Conservation (phyloP, 805 yeast species). For the Wickerhamiella hasegawae region DNA sequence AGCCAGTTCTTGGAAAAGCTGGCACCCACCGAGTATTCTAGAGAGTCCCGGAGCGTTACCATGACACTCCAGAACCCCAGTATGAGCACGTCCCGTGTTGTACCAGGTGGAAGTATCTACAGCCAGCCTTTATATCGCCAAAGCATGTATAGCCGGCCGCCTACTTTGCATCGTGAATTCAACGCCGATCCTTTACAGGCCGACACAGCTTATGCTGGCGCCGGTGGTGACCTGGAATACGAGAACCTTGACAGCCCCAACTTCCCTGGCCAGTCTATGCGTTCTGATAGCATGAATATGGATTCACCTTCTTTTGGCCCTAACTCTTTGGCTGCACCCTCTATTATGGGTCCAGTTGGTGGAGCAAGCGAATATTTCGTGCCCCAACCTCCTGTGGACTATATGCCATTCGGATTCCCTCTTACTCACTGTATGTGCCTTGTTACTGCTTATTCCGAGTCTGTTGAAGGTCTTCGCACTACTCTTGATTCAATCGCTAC, state of each 20-base stretch:
- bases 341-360: constrained; percentile 16
- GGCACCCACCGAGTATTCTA: constrained; percentile 6
- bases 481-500: constrained; percentile 89
- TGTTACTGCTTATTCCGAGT: constrained; percentile 93
- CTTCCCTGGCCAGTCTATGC: background rate
- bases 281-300: background rate
- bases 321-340: background rate
- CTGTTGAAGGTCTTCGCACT: constrained; percentile 67
- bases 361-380: constrained; percentile 44
- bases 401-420: constrained; percentile 76
- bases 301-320: no score
- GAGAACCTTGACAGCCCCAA: background rate
- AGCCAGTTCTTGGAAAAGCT: constrained; percentile 12
- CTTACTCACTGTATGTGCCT: constrained; percentile 56
- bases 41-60: constrained; percentile 12
- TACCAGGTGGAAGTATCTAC: constrained; percentile 20
- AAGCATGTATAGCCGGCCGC: constrained; percentile 11
- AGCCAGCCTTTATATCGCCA: constrained; percentile 15
- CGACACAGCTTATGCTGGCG: constrained; percentile 17
- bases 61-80: constrained; percentile 21
- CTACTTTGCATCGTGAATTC: constrained; percentile 6
- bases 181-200: constrained; percentile 10
- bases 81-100: constrained; percentile 18
- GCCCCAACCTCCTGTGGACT: constrained; percentile 81
- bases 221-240: background rate